Evolutionary conservation across 2,329 filamentous ascomycete genomes (phyloP).

Genomic region (Ilyonectria sp.): DNA sequence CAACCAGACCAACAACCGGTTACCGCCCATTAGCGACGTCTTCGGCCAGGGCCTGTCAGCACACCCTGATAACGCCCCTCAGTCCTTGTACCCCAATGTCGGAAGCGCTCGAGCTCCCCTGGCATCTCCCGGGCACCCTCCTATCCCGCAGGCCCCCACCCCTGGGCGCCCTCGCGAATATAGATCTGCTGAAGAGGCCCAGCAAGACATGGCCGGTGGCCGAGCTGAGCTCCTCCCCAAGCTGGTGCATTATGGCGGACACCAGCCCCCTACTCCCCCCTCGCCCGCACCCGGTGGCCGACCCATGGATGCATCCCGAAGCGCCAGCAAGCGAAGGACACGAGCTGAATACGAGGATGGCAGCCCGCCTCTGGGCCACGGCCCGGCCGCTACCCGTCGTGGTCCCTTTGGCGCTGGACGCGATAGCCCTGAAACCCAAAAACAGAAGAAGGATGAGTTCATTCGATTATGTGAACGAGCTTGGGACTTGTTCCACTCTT

Average conservation of each 20-base stretch:
- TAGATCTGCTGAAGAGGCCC: conserved; percentile 95
- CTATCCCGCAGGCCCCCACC: conserved; percentile 65
- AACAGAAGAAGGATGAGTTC: conserved; percentile 94
- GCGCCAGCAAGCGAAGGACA: conserved; percentile 79
- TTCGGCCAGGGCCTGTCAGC: conserved; percentile 85
- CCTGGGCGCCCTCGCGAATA: conserved; percentile 85
- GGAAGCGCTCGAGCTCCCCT: conserved; percentile 77
- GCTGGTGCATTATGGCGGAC: conserved; percentile 94
- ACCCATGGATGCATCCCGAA: conserved; percentile 67
- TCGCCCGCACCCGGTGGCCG: conserved; percentile 76
- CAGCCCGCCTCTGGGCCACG: conserved; percentile 86
- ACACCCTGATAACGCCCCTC: conserved; percentile 68
- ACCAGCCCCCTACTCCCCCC: conserved; percentile 93
- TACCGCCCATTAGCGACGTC: conserved; percentile 95
- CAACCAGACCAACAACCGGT: conserved; percentile 89
- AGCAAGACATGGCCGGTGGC: conserved; percentile 91
- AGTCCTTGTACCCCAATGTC: conserved; percentile 72
- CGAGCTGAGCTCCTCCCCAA: conserved; percentile 92
- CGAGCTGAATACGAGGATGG: conserved; percentile 96
- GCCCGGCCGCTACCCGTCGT: conserved; percentile 72
- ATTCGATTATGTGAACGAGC: conserved; percentile 87
- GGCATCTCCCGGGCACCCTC: conserved; percentile 83
- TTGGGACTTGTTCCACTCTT: conserved; percentile 98
- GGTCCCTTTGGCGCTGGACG: conserved; percentile 86
- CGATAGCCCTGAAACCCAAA: conserved; percentile 86